Evolutionary conservation across 2,329 filamentous ascomycete genomes (phyloP).

Genomic region (Aspergillus sp.): DNA sequence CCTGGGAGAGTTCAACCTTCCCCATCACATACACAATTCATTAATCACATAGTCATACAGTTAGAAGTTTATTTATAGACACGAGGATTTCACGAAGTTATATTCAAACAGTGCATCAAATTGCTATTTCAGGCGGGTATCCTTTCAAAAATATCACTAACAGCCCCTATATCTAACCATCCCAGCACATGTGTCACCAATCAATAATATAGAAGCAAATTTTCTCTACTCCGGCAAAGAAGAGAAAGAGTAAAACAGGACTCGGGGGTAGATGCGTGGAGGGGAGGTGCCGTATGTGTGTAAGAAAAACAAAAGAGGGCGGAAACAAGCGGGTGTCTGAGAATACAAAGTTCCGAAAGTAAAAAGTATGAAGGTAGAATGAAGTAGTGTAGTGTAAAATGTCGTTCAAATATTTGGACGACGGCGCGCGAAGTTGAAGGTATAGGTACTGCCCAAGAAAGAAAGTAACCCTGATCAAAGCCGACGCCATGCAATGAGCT

Average conservation of each 20-base stretch:
- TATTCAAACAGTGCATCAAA: not conserved
- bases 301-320: constrained; percentile 1
- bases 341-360: constrained; percentile 7
- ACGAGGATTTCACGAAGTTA: not conserved
- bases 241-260: not conserved
- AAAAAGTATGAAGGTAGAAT: constrained; percentile 1
- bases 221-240: constrained; percentile 3
- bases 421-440: not conserved
- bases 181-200: constrained; percentile 1
- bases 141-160: constrained; percentile 7
- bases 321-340: constrained; percentile 4
- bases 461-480: constrained; percentile 11
- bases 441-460: constrained; percentile 14
- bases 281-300: not conserved
- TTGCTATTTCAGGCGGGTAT: constrained; percentile 8
- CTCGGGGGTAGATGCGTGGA: not conserved
- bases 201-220: not conserved
- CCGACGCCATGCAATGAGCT: constrained; percentile 29
- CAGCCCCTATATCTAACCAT: constrained; percentile 1
- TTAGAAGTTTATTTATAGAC: not conserved
- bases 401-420: not conserved
- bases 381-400: not conserved
- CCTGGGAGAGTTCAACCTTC: too few relatives aligned
- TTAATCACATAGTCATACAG: not conserved
- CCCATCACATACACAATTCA: not conserved